Evolutionary conservation across 495 filamentous ascomycete species (phyloP).

Genomic region (Penicillium silybi): DNA sequence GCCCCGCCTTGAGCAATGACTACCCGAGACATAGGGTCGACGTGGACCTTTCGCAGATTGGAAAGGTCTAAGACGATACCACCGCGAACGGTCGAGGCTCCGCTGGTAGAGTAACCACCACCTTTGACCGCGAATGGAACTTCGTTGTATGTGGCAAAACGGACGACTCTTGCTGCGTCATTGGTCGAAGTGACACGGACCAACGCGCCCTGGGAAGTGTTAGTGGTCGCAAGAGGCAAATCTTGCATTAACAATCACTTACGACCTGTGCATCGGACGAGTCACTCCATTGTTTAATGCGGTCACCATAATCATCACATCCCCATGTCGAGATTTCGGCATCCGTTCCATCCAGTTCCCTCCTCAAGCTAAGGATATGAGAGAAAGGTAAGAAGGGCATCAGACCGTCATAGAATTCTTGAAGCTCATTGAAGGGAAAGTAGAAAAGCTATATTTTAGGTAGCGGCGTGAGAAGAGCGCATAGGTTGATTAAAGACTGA

Average conservation of each 20-base stretch:
- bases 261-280: neutral
- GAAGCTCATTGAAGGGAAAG: no score
- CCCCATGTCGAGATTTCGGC: neutral
- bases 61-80: constrained; percentile 49
- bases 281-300: neutral
- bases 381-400: neutral
- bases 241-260: neutral
- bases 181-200: constrained; percentile 13
- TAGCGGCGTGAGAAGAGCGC: no score
- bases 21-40: constrained; percentile 36
- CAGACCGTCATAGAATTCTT: no score
- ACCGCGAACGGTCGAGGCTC: constrained; percentile 12
- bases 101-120: constrained; percentile 14
- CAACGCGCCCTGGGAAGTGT: constrained; percentile 16
- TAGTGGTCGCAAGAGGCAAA: no score
- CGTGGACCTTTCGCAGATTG: constrained; percentile 38
- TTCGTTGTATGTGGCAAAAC: constrained; percentile 12
- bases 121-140: constrained; percentile 17
- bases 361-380: neutral
- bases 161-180: constrained; percentile 13
- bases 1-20: constrained; percentile 46
- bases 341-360: neutral
- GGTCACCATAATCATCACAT: neutral
- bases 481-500: no score
- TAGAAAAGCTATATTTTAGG: no score